Evolutionary conservation across 139 green algal genomes (phyloP), one percentile per base, ranked within the genome.

Genomic region (Chlamydomonas urium): DNA sequence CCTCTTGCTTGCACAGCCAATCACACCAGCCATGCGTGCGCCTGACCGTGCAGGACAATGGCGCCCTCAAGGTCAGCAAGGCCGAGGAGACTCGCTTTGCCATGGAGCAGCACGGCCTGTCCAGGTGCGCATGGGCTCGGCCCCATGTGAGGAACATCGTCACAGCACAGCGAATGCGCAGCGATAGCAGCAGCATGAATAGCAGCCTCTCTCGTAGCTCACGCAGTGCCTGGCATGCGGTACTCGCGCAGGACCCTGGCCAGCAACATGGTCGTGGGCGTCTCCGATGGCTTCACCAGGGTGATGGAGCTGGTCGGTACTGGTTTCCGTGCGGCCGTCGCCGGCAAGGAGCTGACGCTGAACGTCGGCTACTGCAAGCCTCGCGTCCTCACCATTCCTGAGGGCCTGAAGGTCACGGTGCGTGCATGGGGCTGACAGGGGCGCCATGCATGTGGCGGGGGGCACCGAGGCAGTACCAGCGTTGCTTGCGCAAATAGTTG

Each of bases 351-450:
- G 56, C 79, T 98, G 4, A 95, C 86, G 0, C 78, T 99, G 34
- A 96, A 91, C 73, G 79, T 98, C 47, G 95, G 95, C 0, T 97
- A 94, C 86, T 88, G 75, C 71, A 89, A 98, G 75, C 95, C 91
- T 2, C 89, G 97, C 6, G 75, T 91, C 8, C 86, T 98, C 75
- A 38, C 84, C 8, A 87, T 97, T 53, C 95, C 95, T 21, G 71
- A 92, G 56, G 92, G 90, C 57, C 38, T 99, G 2, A 82, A 76
- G 24, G 89, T 94, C 32, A 82, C 85, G 86, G 88, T 92, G 66
- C 63, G 81, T 37, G 17, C 5, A 17, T 62, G 53, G 42, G 42
- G 42, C n/a, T n/a, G n/a, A n/a, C n/a, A n/a, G n/a, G n/a, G n/a
- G n/a, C n/a, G n/a, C n/a, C n/a, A n/a, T n/a, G n/a, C n/a, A n/a